Evolutionary conservation across 129 eudicot species (phyloP).

Genomic region (Lactuca sativa): DNA sequence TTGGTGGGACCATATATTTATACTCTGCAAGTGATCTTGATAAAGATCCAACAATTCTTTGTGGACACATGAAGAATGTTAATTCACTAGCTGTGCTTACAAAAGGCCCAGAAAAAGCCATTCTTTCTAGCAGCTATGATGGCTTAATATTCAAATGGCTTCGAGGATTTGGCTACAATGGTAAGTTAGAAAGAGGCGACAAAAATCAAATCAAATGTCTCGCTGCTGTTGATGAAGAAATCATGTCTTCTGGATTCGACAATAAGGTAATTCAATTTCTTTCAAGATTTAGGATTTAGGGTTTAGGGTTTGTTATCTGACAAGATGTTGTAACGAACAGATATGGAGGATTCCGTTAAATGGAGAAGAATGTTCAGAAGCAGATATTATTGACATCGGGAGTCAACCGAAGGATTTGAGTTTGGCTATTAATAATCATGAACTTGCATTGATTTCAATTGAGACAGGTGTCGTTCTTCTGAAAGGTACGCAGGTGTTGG

Average conservation of each 20-base stretch:
- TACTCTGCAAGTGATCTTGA: slow-evolving; percentile 80
- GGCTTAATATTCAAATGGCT: slow-evolving; percentile 81
- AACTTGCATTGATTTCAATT: slow-evolving; percentile 61
- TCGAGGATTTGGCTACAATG: slow-evolving; percentile 67
- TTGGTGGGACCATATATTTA: slow-evolving; percentile 81
- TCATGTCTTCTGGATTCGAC: slow-evolving; percentile 78
- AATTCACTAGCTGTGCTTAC: slow-evolving; percentile 67
- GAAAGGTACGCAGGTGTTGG: slow-evolving; percentile 62
- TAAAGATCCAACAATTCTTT: slow-evolving; percentile 60
- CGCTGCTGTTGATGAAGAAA: slow-evolving; percentile 71
- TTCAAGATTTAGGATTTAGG: neutral
- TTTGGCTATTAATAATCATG: slow-evolving; percentile 64
- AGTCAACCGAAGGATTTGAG: slow-evolving; percentile 86
- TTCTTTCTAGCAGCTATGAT: slow-evolving; percentile 87
- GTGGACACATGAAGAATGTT: slow-evolving; percentile 90
- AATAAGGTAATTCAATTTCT: slow-evolving; percentile 57
- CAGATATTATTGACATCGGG: slow-evolving; percentile 67
- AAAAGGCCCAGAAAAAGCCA: slow-evolving; percentile 44
- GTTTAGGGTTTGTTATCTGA: neutral
- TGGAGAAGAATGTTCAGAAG: slow-evolving; percentile 77
- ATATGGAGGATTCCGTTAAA: slow-evolving; percentile 74
- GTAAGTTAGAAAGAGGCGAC: slow-evolving; percentile 69
- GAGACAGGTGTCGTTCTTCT: slow-evolving; percentile 83
- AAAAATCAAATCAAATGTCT: slow-evolving; percentile 80
- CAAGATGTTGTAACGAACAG: slow-evolving; percentile 32